Evolutionary conservation across 441 rosid species (phyloP), one percentile per base, ranked within the genome.

Genomic region (Francoa sonchifolia): DNA sequence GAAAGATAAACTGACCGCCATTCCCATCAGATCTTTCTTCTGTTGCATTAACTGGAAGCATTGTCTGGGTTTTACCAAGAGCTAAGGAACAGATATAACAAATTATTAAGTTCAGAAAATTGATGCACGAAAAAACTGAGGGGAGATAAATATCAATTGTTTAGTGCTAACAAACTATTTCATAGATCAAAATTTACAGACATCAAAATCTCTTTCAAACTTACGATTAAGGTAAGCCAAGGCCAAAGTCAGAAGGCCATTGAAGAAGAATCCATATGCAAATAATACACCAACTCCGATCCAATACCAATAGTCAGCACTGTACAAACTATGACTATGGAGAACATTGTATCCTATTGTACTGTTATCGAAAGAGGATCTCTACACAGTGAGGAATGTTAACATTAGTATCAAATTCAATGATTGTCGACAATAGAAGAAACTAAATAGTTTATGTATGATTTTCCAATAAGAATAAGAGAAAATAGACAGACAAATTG

Each of bases 151-250:
- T n/a, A n/a, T n/a, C n/a, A n/a, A n/a, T n/a, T n/a, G n/a, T 17
- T 13, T 12, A 10, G 5, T 36, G n/a, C 23, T 19, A 20, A 4
- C n/a, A 38, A n/a, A 12, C 11, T 3, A 10, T 17, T 8, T 18
- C 4, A 8, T 9, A 17, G 6, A 5, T 9, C 20, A 13, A 36
- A 25, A n/a, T 38, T n/a, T 19, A 38, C 25, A 13, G 19, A 36
- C 2, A 17, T 36, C 22, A 6, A n/a, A 13, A 11, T 20, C 21
- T 38, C 27, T 15, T 33, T 16, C 6, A 33, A 36, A 71, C 94
- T 67, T 60, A 85, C 96, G 93, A 54, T 80, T 73, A 21, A 82
- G 79, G 64, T 61, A 76, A 41, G 93, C 61, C 62, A 90, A 59
- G 42, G 96, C 93, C 44, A 65, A 3, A 2, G 90, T 82, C 54